These are phyloP conservation scores for Cryphonectria carpinicola DNA, from an alignment of 2,329 filamentous ascomycete species.

Conservation along the genomic window DNA sequence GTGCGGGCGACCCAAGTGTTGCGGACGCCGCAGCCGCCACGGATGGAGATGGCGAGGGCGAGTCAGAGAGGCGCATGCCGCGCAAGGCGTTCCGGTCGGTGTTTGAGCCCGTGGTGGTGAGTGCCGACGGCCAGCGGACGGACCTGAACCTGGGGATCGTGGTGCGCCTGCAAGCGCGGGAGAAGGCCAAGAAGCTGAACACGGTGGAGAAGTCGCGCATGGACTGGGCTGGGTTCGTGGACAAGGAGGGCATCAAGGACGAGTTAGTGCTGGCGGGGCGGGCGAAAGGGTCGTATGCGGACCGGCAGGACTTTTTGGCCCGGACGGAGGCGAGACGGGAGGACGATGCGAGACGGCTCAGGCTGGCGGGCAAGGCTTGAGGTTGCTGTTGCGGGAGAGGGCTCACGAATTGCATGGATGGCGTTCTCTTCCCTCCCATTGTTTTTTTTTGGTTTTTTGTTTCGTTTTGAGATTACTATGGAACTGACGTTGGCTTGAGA, in stretches of 20 bases:
- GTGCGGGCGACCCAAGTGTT: constrained; percentile 20
- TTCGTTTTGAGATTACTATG: background rate
- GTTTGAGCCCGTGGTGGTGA: constrained; percentile 59
- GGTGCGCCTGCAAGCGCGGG: constrained; percentile 50
- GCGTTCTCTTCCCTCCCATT: background rate
- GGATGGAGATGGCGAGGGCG: constrained; percentile 37
- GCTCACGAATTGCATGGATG: background rate
- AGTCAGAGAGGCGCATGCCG: constrained; percentile 49
- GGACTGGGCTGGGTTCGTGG: constrained; percentile 74
- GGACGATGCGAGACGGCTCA: constrained; percentile 60
- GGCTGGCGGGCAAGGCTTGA: constrained; percentile 46
- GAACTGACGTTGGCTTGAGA: constrained; percentile 15
- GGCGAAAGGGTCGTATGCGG: constrained; percentile 66
- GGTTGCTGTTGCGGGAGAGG: background rate
- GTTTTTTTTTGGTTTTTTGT: background rate
- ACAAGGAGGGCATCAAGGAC: constrained; percentile 72
- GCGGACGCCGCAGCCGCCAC: constrained; percentile 32
- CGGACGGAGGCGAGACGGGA: constrained; percentile 66
- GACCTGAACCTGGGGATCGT: constrained; percentile 64
- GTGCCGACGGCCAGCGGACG: constrained; percentile 50
- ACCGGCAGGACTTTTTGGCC: constrained; percentile 66
- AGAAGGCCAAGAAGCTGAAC: constrained; percentile 66
- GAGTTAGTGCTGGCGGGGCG: constrained; percentile 68
- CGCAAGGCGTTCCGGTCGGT: constrained; percentile 62
- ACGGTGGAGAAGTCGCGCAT: constrained; percentile 74